Conservation (phyloP, 805 yeast species). For the Blastobotrys parvus region DNA sequence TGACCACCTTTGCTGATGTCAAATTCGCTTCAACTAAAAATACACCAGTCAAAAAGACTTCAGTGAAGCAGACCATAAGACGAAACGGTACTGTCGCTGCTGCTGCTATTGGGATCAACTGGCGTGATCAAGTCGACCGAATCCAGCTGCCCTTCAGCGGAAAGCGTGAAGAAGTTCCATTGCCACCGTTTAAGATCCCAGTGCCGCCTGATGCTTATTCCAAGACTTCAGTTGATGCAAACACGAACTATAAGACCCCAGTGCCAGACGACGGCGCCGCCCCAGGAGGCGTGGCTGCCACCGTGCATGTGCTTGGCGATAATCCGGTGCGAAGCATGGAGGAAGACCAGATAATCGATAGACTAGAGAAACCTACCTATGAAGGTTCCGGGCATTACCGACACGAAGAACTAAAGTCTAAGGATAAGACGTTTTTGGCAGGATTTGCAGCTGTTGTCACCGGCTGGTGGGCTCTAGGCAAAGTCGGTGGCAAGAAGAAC, state of each 20-base stretch:
- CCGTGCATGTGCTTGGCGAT: constrained; percentile 15
- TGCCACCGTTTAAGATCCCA: constrained; percentile 24
- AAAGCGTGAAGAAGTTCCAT: not conserved
- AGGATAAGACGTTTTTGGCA: constrained; percentile 28
- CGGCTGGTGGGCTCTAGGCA: constrained; percentile 30
- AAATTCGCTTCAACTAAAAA: not conserved
- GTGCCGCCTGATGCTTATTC: constrained; percentile 21
- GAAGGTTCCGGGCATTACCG: constrained; percentile 11
- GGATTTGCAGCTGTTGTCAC: constrained; percentile 27
- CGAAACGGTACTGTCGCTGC: constrained; percentile 30
- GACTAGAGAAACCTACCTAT: constrained; percentile 9
- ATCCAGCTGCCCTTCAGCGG: not conserved
- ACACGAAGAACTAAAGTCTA: constrained; percentile 16
- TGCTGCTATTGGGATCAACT: constrained; percentile 25
- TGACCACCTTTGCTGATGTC: not conserved
- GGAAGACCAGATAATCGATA: constrained; percentile 12
- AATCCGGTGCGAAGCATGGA: constrained; percentile 22
- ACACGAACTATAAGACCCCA: constrained; percentile 8
- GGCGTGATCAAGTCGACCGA: not conserved
- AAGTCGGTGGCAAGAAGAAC: not conserved
- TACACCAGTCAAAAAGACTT: constrained; percentile 13
- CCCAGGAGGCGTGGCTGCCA: constrained; percentile 4
- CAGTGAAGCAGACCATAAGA: constrained; percentile 27
- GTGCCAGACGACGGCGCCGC: constrained; percentile 19
- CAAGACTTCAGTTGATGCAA: constrained; percentile 7